Percentiles rank a stretch among this genome's conserved stretches.
These are phyloP conservation scores for Teratosphaeria zuluensis DNA, from an alignment of 2,329 filamentous ascomycete genomes.

Conservation along the genomic window DNA sequence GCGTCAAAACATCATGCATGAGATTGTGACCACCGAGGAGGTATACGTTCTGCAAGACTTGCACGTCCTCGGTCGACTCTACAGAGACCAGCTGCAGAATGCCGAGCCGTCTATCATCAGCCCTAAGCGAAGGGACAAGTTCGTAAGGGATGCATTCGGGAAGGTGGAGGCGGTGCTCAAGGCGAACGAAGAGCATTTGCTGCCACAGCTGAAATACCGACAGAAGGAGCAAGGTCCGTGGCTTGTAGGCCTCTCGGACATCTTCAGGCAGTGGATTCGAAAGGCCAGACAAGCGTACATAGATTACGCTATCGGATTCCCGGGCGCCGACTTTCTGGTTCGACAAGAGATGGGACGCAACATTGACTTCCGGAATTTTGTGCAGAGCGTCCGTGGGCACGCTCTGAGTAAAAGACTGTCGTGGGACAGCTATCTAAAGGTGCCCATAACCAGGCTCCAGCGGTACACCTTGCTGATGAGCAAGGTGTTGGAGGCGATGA, in stretches of 20 bases:
- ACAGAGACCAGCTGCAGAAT: constrained; percentile 66
- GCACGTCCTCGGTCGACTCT: constrained; percentile 74
- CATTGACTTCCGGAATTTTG: constrained; percentile 72
- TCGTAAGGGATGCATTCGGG: constrained; percentile 79
- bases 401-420: constrained; percentile 72
- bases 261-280: constrained; percentile 96
- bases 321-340: constrained; percentile 71
- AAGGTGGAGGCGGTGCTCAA: constrained; percentile 80
- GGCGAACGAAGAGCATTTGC: constrained; percentile 84
- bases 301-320: constrained; percentile 83
- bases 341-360: constrained; percentile 79
- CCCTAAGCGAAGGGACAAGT: constrained; percentile 66
- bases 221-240: constrained; percentile 96
- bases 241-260: constrained; percentile 87
- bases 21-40: constrained; percentile 90
- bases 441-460: constrained; percentile 85
- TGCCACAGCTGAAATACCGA: constrained; percentile 90
- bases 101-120: constrained; percentile 73
- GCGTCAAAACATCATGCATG: constrained; percentile 86
- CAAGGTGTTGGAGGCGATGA: constrained; percentile 76
- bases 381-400: constrained; percentile 70
- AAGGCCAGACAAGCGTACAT: constrained; percentile 85
- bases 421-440: constrained; percentile 91
- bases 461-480: constrained; percentile 75
- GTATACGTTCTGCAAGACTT: constrained; percentile 73